Evolutionary conservation across 139 green algal species (phyloP).

Genomic region (Chlamydomonas applanata): DNA sequence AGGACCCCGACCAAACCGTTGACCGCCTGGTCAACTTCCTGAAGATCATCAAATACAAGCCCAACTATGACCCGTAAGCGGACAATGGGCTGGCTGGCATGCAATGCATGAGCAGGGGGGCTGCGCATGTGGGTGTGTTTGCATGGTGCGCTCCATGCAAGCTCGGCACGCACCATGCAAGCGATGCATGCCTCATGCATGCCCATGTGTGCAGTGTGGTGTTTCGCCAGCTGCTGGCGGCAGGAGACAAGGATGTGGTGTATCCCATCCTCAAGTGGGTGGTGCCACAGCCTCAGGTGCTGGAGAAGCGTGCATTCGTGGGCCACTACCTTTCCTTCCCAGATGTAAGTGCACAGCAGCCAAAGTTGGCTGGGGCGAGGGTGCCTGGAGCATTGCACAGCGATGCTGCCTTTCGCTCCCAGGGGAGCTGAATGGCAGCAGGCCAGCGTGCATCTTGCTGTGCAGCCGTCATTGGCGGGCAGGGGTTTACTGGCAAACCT

Average conservation of each 20-base stretch:
- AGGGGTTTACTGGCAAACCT: neutral
- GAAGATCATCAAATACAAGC: conserved; percentile 63
- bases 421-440: no score
- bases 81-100: neutral
- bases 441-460: no score
- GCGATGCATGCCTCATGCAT: neutral
- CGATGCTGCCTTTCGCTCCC: no score
- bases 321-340: conserved; percentile 60
- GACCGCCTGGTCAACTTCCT: conserved; percentile 50
- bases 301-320: conserved; percentile 62
- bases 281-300: conserved; percentile 50
- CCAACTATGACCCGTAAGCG: conserved; percentile 51
- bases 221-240: conserved; percentile 44
- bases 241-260: conserved; percentile 46
- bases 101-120: neutral
- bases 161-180: neutral
- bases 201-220: conserved; percentile 18
- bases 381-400: no score
- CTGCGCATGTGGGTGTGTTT: neutral
- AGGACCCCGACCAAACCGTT: conserved; percentile 44
- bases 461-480: no score
- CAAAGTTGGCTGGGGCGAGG: no score
- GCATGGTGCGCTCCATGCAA: neutral
- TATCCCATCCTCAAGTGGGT: conserved; percentile 57
- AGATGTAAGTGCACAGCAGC: conserved; percentile 50